Base-by-base conservation (phyloP, 441 rosid genomes). In the Gossypium gossypioides region DNA sequence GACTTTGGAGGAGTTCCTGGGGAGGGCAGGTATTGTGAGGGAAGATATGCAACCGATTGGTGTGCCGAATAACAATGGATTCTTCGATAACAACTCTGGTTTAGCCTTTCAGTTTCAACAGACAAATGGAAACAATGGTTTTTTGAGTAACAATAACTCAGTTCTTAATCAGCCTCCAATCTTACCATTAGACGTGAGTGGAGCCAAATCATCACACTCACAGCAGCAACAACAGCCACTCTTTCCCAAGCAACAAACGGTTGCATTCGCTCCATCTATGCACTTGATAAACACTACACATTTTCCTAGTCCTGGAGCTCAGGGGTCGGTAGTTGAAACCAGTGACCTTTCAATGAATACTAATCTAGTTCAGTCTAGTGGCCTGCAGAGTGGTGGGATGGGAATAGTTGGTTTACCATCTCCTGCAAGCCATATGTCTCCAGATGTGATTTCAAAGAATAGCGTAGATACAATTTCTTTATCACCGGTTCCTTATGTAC, bases 1-100 rank as follows among this genome's bases (percentile, higher is more conserved):
- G 77, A 89, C 95, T 0, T 78, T 89, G 80, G 95, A 89, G 76
- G 95, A 89, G 51, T 89, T 87, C 80, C 79, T 89, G 82, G 75
- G 60, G 72, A 84, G 83, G 3, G 89, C 86, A 51, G 92, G 95
- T 3, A 84, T 85, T 46, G 88, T 83, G 19, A 86, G 86, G 76
- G 94, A 89, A 78, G 90, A 84, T 64, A 21, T 72, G 57, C 87
- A 80, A 69, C 78, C 68, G 77, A 75, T 71, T 71, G 83, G 74
- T 68, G 52, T 76, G 63, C 40, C 82, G 2, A 67, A 66, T 29
- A 81, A 81, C 77, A 64, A 48, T 29, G 84, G 73, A 40, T 78
- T 83, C 70, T 82, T 82, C 71, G 85, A 76, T 8, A 82, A 69
- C 76, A 72, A 64, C 40, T 24, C 75, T 16, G 72, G 83, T 73